phyloP scores from a whole-genome alignment of 768 basidiomycete genomes.

The Pleurotus giganteus region DNA sequence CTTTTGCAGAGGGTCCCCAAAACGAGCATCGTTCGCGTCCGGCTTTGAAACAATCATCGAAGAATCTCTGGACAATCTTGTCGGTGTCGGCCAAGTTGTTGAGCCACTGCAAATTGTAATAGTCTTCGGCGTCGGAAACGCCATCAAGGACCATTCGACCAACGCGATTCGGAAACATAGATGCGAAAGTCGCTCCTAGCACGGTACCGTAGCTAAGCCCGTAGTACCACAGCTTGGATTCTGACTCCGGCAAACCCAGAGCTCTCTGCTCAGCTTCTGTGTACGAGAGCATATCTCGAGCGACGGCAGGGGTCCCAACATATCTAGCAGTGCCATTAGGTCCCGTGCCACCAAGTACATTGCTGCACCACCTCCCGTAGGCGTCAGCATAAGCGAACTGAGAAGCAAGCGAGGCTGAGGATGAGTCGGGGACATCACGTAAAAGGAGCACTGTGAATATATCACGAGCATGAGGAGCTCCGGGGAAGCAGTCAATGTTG shows the following conservation, averaged over 20 bases:
- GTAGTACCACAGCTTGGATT: conserved; percentile 5
- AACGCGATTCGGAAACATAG: too few species aligned
- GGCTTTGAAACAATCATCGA: conserved; percentile 17
- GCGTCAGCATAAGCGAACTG: neutral
- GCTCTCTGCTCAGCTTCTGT: neutral
- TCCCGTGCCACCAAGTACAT: neutral
- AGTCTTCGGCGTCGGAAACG: conserved; percentile 21
- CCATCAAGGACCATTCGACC: conserved; percentile 32
- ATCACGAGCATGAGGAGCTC: neutral
- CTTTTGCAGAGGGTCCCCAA: conserved; percentile 14
- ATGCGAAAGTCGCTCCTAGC: too few species aligned
- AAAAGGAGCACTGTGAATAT: neutral
- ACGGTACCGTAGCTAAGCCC: conserved; percentile 23
- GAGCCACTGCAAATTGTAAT: conserved; percentile 14
- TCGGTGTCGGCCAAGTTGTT: conserved; percentile 20
- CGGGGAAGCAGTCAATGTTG: neutral
- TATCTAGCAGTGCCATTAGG: neutral
- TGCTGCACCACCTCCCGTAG: neutral
- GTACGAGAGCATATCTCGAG: neutral
- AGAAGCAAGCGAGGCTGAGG: neutral
- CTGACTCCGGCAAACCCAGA: neutral
- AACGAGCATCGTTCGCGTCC: conserved; percentile 20
- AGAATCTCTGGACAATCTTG: conserved; percentile 19
- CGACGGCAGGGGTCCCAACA: neutral
- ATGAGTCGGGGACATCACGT: neutral